phyloP scores from a whole-genome alignment of 805 yeast genomes.

The Aciculoconidium aculeatum region DNA sequence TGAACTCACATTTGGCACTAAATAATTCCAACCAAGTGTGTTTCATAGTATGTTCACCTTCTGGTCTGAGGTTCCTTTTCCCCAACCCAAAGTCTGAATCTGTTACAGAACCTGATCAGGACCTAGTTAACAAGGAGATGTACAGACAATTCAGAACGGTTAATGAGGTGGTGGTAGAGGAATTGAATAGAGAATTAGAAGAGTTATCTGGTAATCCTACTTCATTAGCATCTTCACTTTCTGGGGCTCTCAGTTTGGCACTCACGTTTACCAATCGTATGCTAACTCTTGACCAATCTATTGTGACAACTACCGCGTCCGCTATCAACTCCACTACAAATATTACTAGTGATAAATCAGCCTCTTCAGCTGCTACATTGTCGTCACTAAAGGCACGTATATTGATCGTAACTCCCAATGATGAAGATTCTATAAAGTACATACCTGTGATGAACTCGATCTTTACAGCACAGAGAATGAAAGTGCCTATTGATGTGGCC shows the following conservation, averaged over 20 bases:
- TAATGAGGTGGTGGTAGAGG: conserved; percentile 65
- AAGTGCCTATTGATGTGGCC: conserved; percentile 85
- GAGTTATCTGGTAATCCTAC: conserved; percentile 2
- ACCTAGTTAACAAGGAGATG: conserved; percentile 53
- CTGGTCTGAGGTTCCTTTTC: conserved; percentile 63
- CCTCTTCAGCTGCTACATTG: conserved; percentile 12
- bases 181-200: conserved; percentile 44
- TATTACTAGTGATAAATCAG: conserved; percentile 9
- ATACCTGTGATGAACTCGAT: conserved; percentile 93
- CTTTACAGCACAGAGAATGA: conserved; percentile 92
- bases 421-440: conserved; percentile 67
- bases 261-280: conserved; percentile 72
- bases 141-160: conserved; percentile 79
- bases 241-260: conserved; percentile 81
- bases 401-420: conserved; percentile 62
- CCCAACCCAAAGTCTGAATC: conserved; percentile 40
- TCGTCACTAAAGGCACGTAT: conserved; percentile 34
- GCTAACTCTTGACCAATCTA: conserved; percentile 44
- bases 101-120: conserved; percentile 10
- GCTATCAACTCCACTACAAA: conserved; percentile 37
- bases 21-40: conserved; percentile 82
- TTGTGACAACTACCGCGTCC: conserved; percentile 38
- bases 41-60: conserved; percentile 67
- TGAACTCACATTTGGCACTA: conserved; percentile 84
- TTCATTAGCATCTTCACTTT: conserved; percentile 27